Evolutionary conservation across 805 yeast genomes (phyloP).

Genomic region (Candida qinlingensis): DNA sequence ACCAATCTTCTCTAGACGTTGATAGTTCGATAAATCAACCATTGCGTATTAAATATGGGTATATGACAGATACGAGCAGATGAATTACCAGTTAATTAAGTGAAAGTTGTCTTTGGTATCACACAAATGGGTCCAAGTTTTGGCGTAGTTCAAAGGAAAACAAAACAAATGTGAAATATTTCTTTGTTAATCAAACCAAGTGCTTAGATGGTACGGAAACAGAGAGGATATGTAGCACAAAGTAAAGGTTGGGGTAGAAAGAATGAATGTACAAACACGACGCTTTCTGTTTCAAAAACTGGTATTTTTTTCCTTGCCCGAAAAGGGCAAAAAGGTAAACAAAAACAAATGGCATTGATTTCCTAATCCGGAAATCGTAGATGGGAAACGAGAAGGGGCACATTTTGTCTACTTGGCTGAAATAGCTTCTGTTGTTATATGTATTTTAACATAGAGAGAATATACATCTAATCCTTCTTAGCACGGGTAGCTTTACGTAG

Average conservation of each 20-base stretch:
- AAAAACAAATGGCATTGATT: constrained; percentile 10
- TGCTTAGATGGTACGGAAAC: no score
- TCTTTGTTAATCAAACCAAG: no score
- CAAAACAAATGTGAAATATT: no score
- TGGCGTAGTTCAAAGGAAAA: no score
- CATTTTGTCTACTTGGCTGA: no score
- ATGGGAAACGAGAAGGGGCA: neutral
- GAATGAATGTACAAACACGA: neutral
- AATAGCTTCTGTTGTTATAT: no score
- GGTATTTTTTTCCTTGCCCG: neutral
- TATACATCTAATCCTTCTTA: constrained; percentile 13
- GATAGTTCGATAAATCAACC: constrained; percentile 79
- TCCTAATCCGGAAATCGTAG: constrained; percentile 8
- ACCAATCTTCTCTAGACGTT: constrained; percentile 92
- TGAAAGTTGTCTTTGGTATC: no score
- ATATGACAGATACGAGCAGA: no score
- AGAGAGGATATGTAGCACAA: no score
- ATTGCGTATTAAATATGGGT: constrained; percentile 3
- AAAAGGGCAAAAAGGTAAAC: constrained; percentile 8
- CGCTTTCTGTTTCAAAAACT: neutral
- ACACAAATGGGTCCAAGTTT: neutral
- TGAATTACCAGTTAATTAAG: no score
- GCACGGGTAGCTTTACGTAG: constrained; percentile 62
- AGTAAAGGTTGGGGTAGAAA: neutral
- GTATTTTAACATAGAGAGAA: no score